These are phyloP conservation scores for Leccinum longicurvipes DNA, from an alignment of 768 basidiomycete genomes.

Conservation along the genomic window DNA sequence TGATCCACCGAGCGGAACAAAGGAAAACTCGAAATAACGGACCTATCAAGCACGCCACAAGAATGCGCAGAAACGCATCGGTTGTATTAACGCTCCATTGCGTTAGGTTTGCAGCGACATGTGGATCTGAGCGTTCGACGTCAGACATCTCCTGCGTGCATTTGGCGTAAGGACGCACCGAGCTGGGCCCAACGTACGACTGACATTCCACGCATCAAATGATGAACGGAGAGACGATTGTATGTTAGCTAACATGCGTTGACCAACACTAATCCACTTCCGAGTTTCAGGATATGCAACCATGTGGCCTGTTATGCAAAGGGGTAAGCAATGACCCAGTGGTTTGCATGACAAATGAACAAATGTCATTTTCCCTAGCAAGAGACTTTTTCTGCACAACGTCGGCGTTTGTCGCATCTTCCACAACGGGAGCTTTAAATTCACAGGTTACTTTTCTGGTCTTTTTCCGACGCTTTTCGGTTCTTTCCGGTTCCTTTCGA, in stretches of 20 bases:
- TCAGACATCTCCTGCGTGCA: neutral
- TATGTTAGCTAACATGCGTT: slow-evolving; percentile 65
- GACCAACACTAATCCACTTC: slow-evolving; percentile 52
- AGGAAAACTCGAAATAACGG: slow-evolving; percentile 5
- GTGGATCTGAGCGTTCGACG: slow-evolving; percentile 34
- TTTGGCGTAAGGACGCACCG: slow-evolving; percentile 36
- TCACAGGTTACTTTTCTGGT: too few species aligned
- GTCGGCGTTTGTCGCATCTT: neutral
- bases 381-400: slow-evolving; percentile 1
- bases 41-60: slow-evolving; percentile 68
- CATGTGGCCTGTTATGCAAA: slow-evolving; percentile 56
- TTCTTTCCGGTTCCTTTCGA: too few species aligned
- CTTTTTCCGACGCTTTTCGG: too few species aligned
- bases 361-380: slow-evolving; percentile 27
- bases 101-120: slow-evolving; percentile 35
- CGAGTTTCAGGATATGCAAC: slow-evolving; percentile 57
- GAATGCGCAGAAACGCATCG: slow-evolving; percentile 50
- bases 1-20: neutral
- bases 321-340: slow-evolving; percentile 4
- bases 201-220: slow-evolving; percentile 24
- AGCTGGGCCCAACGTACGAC: slow-evolving; percentile 80
- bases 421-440: neutral
- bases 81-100: slow-evolving; percentile 54
- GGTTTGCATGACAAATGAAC: neutral
- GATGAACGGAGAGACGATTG: neutral